Conservation (phyloP, 1,284 basidiomycete species). For the Trichosporon sp. region DNA sequence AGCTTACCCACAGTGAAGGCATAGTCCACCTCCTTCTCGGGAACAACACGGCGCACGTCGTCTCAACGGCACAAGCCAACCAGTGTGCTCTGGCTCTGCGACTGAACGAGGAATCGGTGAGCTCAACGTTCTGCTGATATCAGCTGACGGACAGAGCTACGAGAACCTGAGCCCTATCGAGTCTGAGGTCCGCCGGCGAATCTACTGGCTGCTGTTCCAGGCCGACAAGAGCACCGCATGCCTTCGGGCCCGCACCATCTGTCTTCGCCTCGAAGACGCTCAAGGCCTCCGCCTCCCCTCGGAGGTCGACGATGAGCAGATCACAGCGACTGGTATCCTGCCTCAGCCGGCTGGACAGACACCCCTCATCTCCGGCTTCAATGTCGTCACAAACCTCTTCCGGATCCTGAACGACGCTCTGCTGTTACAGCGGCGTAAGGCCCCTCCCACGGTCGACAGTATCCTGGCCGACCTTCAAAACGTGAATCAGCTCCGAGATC, state of each 20-base stretch:
- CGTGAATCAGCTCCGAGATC: conserved; percentile 30
- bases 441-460: conserved; percentile 27
- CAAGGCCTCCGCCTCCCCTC: conserved; percentile 29
- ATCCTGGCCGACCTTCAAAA: conserved; percentile 36
- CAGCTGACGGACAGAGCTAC: conserved; percentile 30
- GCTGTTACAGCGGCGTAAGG: conserved; percentile 31
- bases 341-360: conserved; percentile 36
- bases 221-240: conserved; percentile 44
- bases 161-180: conserved; percentile 37
- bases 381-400: conserved; percentile 38
- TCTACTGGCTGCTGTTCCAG: conserved; percentile 44
- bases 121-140: neutral
- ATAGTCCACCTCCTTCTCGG: conserved; percentile 40
- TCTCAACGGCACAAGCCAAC: conserved; percentile 34
- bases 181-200: conserved; percentile 32
- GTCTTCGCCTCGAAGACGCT: conserved; percentile 35
- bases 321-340: conserved; percentile 36
- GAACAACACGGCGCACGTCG: conserved; percentile 41
- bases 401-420: conserved; percentile 40
- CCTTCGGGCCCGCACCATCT: conserved; percentile 34
- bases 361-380: conserved; percentile 42
- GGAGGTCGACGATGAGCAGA: conserved; percentile 46
- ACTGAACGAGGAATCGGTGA: conserved; percentile 36
- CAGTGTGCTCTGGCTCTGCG: conserved; percentile 37
- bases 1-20: conserved; percentile 20